Base-by-base conservation (phyloP, 2,329 filamentous ascomycete species). In the Paramyrothecium roridum region DNA sequence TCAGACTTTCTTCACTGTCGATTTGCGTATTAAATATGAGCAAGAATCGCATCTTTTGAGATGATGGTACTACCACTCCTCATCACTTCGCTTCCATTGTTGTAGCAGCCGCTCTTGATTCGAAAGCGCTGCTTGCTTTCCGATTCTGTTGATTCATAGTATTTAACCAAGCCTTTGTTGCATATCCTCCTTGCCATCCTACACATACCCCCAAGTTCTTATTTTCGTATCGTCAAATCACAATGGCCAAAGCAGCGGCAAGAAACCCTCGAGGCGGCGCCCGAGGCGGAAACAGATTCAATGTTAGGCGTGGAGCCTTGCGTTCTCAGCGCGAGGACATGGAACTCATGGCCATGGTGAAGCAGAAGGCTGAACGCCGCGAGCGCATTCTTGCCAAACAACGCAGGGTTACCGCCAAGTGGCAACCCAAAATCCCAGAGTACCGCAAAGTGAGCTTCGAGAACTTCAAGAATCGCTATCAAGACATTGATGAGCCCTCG, bases 391-490 rank as follows among this genome's bases (percentile, higher is more conserved):
- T 73, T 16, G 65, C 71, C 17, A 67, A 74, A 46, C 67, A 63
- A 11, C 70, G 68, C 22, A 70, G 72, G 34, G 64, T 59, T 12
- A 69, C 66, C 13, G 63, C 72, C 52, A 75, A 74, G 56, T 75
- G 72, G 72, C 70, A 70, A 1, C 61, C 70, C 54, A 75, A 75
- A 70, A 70, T 78, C 20, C 71, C 72, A 1, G 66, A 69, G 23
- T 70, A 74, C n/a, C 67, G 72, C 50, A 73, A 69, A 56, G 68
- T 74, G 53, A 72, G 74, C 61, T 76, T 76, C 54, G 73, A 76
- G 58, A 68, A 72, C 59, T 77, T 75, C 65, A 77, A 76, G 62
- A 77, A 77, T 57, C 66, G 71, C 52, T 74, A 72, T 57, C 62
- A 71, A 13, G 64, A 64, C 12, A 48, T 70, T 13, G 64, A 72